Percentiles rank a stretch among this genome's conserved stretches.
Evolutionary conservation across 148 eudicot genomes (phyloP).

Genomic region (Rhododendron ferrugineum): DNA sequence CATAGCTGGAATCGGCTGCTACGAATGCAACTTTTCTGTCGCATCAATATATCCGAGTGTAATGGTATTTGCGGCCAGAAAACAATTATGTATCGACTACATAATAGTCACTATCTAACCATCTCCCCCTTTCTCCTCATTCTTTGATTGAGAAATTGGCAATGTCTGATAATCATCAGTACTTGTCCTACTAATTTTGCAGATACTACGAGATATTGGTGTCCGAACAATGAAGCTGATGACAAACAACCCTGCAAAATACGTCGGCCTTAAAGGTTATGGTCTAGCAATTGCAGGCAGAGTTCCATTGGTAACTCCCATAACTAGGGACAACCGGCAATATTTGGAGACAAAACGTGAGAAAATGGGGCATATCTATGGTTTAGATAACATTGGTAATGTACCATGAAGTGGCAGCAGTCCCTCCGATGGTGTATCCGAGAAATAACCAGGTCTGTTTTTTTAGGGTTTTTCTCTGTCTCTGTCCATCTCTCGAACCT

Average conservation of each 20-base stretch:
- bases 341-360: slow-evolving; percentile 79
- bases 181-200: slow-evolving; percentile 11
- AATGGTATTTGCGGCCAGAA: no score
- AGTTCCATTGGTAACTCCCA: slow-evolving; percentile 80
- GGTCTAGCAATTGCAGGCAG: slow-evolving; percentile 74
- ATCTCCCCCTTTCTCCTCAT: not conserved
- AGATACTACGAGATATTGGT: slow-evolving; percentile 83
- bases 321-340: slow-evolving; percentile 70
- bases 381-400: slow-evolving; percentile 26
- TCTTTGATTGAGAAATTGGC: not conserved
- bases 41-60: no score
- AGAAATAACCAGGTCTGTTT: not conserved
- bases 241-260: slow-evolving; percentile 94
- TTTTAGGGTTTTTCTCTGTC: not conserved
- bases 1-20: no score
- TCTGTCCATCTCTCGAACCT: not conserved
- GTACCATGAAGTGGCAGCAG: slow-evolving; percentile 10
- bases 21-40: no score
- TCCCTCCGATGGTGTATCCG: not conserved
- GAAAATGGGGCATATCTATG: slow-evolving; percentile 87
- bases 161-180: not conserved
- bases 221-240: slow-evolving; percentile 82
- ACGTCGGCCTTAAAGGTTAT: slow-evolving; percentile 71
- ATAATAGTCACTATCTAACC: no score
- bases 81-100: no score